phyloP scores from a whole-genome alignment of 2,329 filamentous ascomycete species.

The Phialophora tarda region DNA sequence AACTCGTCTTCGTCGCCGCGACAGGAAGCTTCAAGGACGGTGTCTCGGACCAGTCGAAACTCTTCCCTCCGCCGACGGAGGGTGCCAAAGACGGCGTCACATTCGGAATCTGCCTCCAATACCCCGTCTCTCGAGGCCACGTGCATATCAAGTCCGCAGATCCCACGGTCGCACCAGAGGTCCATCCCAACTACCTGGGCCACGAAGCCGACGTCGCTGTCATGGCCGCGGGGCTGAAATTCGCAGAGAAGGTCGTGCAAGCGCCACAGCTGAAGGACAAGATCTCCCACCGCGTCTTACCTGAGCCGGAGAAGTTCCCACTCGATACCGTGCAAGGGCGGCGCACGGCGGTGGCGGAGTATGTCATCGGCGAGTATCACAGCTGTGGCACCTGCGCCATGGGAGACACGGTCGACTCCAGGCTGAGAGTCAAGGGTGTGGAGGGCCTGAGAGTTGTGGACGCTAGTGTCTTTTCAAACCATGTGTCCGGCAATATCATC shows the following conservation, averaged over 20 bases:
- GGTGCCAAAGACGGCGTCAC: slow-evolving; percentile 57
- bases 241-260: slow-evolving; percentile 24
- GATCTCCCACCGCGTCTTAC: slow-evolving; percentile 26
- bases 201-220: slow-evolving; percentile 53
- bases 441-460: slow-evolving; percentile 46
- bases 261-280: slow-evolving; percentile 29
- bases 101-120: slow-evolving; percentile 56
- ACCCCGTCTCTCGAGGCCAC: slow-evolving; percentile 57
- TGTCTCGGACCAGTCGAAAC: slow-evolving; percentile 52
- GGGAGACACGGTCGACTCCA: slow-evolving; percentile 47
- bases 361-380: slow-evolving; percentile 35
- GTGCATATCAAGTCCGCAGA: slow-evolving; percentile 51
- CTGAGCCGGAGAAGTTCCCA: slow-evolving; percentile 21
- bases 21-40: slow-evolving; percentile 43
- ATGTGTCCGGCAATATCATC: slow-evolving; percentile 43
- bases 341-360: slow-evolving; percentile 26
- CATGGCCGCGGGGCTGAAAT: slow-evolving; percentile 40
- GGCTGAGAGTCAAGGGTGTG: slow-evolving; percentile 43
- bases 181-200: slow-evolving; percentile 54
- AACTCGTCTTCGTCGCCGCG: slow-evolving; percentile 44
- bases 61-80: slow-evolving; percentile 44
- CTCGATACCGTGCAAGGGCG: slow-evolving; percentile 24
- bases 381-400: slow-evolving; percentile 46
- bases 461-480: slow-evolving; percentile 44
- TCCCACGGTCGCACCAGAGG: slow-evolving; percentile 46